Evolutionary conservation across 305 asterid genomes (phyloP).

Genomic region (Fraxinus floribunda): DNA sequence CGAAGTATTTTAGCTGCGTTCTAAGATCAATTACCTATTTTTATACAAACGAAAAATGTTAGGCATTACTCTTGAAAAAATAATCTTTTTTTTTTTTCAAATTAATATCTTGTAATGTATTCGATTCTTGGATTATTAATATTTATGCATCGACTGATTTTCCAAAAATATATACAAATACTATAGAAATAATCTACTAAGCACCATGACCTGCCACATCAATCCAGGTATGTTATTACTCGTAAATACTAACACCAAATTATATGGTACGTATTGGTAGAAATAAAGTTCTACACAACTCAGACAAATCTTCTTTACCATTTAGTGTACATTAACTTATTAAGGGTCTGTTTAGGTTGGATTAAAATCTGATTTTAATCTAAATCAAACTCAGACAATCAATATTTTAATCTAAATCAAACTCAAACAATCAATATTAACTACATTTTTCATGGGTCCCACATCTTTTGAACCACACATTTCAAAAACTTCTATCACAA

Average conservation of each 20-base stretch:
- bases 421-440: too few species aligned
- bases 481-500: too few species aligned
- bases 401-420: too few species aligned
- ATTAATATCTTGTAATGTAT: not conserved
- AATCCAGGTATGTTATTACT: not conserved
- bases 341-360: too few species aligned
- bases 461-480: too few species aligned
- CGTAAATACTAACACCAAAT: not conserved
- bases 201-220: not conserved
- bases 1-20: slow-evolving; percentile 45
- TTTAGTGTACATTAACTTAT: not conserved
- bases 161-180: not conserved
- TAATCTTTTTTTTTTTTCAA: not conserved
- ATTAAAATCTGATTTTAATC: too few species aligned
- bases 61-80: not conserved
- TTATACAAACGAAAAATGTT: not conserved
- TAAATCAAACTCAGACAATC: too few species aligned
- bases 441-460: too few species aligned
- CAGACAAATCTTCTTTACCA: not conserved
- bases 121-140: not conserved
- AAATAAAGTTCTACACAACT: not conserved
- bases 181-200: not conserved
- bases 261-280: not conserved
- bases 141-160: not conserved
- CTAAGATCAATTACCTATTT: slow-evolving; percentile 55